Evolutionary conservation across 441 rosid genomes (phyloP).

Genomic region (Aquilaria agallochum): DNA sequence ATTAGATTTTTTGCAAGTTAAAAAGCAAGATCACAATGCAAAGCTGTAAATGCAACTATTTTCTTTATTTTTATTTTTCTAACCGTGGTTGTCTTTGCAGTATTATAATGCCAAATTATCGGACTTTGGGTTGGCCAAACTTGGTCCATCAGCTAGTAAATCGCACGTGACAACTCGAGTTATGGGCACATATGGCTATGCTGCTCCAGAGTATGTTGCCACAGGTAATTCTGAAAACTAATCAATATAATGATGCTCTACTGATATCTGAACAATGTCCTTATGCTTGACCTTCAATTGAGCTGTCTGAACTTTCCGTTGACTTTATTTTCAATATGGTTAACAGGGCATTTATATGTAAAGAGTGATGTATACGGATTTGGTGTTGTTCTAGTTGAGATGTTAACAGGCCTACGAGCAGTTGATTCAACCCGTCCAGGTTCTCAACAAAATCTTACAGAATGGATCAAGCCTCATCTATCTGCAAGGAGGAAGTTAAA

Average conservation of each 20-base stretch:
- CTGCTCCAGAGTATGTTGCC: slow-evolving; percentile 90
- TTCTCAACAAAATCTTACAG: slow-evolving; percentile 49
- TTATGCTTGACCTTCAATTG: background rate
- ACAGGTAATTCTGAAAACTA: slow-evolving; percentile 45
- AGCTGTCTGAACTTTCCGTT: slow-evolving; percentile 1
- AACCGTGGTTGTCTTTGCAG: slow-evolving; percentile 34
- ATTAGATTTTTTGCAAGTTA: background rate
- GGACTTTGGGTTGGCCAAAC: slow-evolving; percentile 84
- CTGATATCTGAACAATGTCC: background rate
- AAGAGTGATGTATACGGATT: slow-evolving; percentile 88
- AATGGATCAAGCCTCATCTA: slow-evolving; percentile 70
- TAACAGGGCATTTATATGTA: slow-evolving; percentile 75
- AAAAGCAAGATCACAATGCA: background rate
- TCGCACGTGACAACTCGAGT: slow-evolving; percentile 84
- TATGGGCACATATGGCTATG: slow-evolving; percentile 86
- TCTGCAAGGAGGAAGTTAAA: slow-evolving; percentile 54
- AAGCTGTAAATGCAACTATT: too few species aligned
- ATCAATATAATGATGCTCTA: background rate
- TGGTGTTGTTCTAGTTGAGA: slow-evolving; percentile 79
- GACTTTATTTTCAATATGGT: slow-evolving; percentile 8
- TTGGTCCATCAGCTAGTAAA: slow-evolving; percentile 87
- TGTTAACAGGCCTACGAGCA: slow-evolving; percentile 66
- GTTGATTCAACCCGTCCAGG: slow-evolving; percentile 58
- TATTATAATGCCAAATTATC: slow-evolving; percentile 73
- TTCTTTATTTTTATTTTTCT: background rate